phyloP scores from a whole-genome alignment of 2,329 filamentous ascomycete species.

The Tolypocladium capitatum region DNA sequence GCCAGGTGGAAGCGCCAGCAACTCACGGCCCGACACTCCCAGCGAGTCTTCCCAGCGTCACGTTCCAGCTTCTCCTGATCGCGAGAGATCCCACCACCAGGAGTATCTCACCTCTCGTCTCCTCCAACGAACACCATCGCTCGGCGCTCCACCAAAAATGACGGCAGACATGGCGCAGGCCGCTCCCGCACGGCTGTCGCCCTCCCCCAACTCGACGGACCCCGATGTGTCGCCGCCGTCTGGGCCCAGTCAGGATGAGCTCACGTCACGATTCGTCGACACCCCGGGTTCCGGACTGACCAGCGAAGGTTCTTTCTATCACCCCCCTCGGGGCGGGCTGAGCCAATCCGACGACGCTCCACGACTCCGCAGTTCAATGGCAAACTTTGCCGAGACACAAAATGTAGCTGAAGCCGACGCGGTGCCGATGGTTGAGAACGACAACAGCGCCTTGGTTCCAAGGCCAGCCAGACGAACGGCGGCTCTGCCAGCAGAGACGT shows the following conservation, averaged over 20 bases:
- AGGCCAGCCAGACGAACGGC: constrained; percentile 26
- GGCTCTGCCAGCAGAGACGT: constrained; percentile 38
- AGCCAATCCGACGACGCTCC: constrained; percentile 19
- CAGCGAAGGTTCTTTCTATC: constrained; percentile 39
- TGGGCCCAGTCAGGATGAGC: constrained; percentile 27
- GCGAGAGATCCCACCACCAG: constrained; percentile 38
- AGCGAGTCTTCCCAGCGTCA: constrained; percentile 9
- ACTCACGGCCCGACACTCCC: constrained; percentile 23
- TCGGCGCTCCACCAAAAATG: constrained; percentile 51
- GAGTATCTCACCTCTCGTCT: constrained; percentile 55
- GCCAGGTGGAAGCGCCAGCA: constrained; percentile 17
- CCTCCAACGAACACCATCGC: constrained; percentile 49
- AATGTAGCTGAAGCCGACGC: constrained; percentile 11
- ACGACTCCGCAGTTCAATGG: constrained; percentile 29
- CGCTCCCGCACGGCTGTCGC: constrained; percentile 23
- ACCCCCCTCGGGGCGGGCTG: constrained; percentile 17
- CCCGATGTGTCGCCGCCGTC: constrained; percentile 12
- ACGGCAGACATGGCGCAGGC: constrained; percentile 39
- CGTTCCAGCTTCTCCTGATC: constrained; percentile 19
- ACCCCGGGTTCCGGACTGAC: constrained; percentile 34
- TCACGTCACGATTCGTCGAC: constrained; percentile 49
- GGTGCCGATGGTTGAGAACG: constrained; percentile 16
- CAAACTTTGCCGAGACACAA: constrained; percentile 17
- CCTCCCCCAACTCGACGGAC: constrained; percentile 16
- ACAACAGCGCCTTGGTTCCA: constrained; percentile 34